These are phyloP conservation scores for Aureococcus anophagefferens DNA, from an alignment of 108 stramenopile genomes.

Conservation along the genomic window DNA sequence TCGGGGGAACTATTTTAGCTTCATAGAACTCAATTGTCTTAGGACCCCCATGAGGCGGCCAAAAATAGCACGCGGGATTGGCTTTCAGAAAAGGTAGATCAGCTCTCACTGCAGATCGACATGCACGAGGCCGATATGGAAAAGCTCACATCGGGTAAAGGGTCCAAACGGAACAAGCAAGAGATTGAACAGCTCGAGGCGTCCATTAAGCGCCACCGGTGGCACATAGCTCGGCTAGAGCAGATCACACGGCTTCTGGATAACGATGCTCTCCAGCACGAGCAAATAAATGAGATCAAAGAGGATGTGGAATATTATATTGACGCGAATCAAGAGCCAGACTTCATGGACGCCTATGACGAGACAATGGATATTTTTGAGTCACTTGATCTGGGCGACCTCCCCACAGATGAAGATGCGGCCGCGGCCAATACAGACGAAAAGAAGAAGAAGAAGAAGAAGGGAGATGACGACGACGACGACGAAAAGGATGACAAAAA, in stretches of 20 bases:
- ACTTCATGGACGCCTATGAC: conserved; percentile 76
- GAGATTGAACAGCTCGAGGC: conserved; percentile 65
- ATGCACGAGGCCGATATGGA: conserved; percentile 76
- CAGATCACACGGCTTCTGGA: conserved; percentile 87
- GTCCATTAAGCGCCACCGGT: conserved; percentile 65
- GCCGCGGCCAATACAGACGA: background rate
- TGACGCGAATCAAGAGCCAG: conserved; percentile 69
- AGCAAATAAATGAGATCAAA: conserved; percentile 67
- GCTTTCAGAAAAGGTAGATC: conserved; percentile 50
- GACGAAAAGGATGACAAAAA: conserved; percentile 21
- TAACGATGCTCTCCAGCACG: conserved; percentile 75
- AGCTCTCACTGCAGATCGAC: conserved; percentile 44
- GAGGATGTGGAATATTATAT: conserved; percentile 95
- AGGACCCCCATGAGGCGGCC: conserved; percentile 13
- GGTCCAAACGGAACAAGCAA: conserved; percentile 68
- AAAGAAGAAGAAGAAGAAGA: conserved; percentile 1
- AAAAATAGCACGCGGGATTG: background rate
- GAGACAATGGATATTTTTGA: conserved; percentile 70
- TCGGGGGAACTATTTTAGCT: too few species aligned
- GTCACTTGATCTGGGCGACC: conserved; percentile 65
- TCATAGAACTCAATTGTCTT: too few species aligned
- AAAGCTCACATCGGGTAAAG: conserved; percentile 58
- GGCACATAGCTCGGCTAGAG: conserved; percentile 76
- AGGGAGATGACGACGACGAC: conserved; percentile 34
- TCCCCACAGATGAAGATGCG: too few species aligned